Evolutionary conservation across 163 green algal species (phyloP), one percentile per base, ranked within the genome.

Genomic region (Scenedesmus sp.): DNA sequence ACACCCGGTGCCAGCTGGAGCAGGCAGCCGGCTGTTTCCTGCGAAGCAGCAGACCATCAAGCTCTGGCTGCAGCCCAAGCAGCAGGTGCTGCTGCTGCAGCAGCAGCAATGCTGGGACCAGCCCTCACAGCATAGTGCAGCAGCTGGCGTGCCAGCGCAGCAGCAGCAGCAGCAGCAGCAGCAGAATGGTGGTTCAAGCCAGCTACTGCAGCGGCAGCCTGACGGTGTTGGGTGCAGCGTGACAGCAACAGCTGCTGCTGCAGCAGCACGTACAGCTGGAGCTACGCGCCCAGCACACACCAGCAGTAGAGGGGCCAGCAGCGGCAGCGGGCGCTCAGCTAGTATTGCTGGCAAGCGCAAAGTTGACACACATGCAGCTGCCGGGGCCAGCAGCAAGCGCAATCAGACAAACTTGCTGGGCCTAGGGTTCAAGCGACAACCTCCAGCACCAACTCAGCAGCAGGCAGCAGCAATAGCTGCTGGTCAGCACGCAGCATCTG

Each of bases 41-140:
- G 86, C 54, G 1, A 91, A 77, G 55, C 94, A 96, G 87, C 18
- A 34, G 9, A 94, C 88, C 70, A 86, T 96, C 62, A 94, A 89
- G 46, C 34, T 18, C 54, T 93, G 76, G 84, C 87, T 96, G 26
- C 70, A 86, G 81, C 81, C 76, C 15, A 26, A 56, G 16, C 81
- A 85, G 64, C 87, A 56, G 56, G 62, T 57, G 57, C 77, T 67
- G 77, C 52, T 87, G 67, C 59, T 13, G 64, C 87, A 86, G 34
- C 85, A 90, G 46, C 66, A 64, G 85, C 70, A 84, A 8, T 13
- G 34, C 54, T 59, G 70, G 54, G 23, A 73, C 3, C 55, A 85
- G 52, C 13, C 67, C 9, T 12, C 52, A 6, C 70, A 73, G 59
- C 59, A 55, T 16, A 10, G 23, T 34, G 34, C 62, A 57, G 15